Conservation (phyloP, 2,329 filamentous ascomycete species). For the Apiospora marii region DNA sequence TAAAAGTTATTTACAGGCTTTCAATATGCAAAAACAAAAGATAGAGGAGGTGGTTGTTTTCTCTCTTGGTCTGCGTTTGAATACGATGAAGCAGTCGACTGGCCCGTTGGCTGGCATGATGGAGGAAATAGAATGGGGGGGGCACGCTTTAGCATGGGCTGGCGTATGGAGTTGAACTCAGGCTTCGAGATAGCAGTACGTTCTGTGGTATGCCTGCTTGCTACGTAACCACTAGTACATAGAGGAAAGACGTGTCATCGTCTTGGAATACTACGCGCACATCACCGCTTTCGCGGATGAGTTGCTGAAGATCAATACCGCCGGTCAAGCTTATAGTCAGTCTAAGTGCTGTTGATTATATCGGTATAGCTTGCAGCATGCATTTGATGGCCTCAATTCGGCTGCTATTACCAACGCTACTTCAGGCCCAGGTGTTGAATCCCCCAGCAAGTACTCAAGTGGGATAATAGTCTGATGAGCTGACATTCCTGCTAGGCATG, state of each 20-base stretch:
- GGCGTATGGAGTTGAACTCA: conserved; percentile 27
- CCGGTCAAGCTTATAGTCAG: background rate
- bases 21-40: conserved; percentile 5
- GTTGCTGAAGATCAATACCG: background rate
- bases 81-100: background rate
- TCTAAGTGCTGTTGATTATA: background rate
- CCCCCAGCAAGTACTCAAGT: too few species aligned
- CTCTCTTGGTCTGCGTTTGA: background rate
- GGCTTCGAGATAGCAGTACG: conserved; percentile 15
- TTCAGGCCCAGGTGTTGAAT: background rate
- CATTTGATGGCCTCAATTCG: background rate
- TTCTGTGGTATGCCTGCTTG: conserved; percentile 18
- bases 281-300: conserved; percentile 3
- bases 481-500: background rate
- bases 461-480: background rate
- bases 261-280: conserved; percentile 14
- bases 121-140: conserved; percentile 23
- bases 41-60: background rate
- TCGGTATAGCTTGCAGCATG: background rate
- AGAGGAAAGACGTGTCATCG: conserved; percentile 15
- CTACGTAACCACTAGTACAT: conserved; percentile 19
- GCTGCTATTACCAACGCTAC: background rate
- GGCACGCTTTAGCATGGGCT: conserved; percentile 25
- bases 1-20: conserved; percentile 3
- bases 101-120: conserved; percentile 13